Percentiles rank a stretch among this genome's conserved stretches.
phyloP scores from a whole-genome alignment of 768 basidiomycete species.

The Trametes gibbosa region DNA sequence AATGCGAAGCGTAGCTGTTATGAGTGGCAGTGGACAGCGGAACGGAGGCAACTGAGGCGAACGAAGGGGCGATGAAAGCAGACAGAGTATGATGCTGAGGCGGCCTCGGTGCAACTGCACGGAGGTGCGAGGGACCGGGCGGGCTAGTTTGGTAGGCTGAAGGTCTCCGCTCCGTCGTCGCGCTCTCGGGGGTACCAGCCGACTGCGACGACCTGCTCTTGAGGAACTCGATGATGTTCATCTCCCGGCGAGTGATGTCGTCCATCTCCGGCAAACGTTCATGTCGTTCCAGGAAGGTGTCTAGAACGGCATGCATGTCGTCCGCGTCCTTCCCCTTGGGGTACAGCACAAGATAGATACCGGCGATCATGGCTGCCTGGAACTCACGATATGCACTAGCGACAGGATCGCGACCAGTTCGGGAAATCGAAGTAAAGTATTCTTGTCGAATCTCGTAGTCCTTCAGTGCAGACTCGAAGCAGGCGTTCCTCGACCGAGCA shows the following conservation, averaged over 20 bases:
- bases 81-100: constrained; percentile 20
- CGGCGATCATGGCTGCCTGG: constrained; percentile 86
- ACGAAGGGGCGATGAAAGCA: constrained; percentile 13
- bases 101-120: constrained; percentile 2
- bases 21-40: constrained; percentile 1
- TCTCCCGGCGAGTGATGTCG: constrained; percentile 77
- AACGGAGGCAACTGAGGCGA: constrained; percentile 26
- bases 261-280: constrained; percentile 62
- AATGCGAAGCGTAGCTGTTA: background rate
- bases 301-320: constrained; percentile 76
- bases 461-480: constrained; percentile 87
- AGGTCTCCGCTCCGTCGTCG: constrained; percentile 13
- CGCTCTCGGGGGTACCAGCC: constrained; percentile 29
- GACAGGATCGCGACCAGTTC: constrained; percentile 65
- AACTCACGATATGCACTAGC: constrained; percentile 86
- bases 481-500: constrained; percentile 75
- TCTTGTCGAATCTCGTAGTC: constrained; percentile 78
- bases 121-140: constrained; percentile 4
- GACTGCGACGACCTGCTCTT: constrained; percentile 63
- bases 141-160: background rate
- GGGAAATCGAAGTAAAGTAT: constrained; percentile 59
- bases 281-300: constrained; percentile 72
- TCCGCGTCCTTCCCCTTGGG: constrained; percentile 67
- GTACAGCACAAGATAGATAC: constrained; percentile 81
- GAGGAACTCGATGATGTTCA: constrained; percentile 83